Evolutionary conservation across 306 rosid genomes (phyloP).

Genomic region (Ochetophila trinervis): DNA sequence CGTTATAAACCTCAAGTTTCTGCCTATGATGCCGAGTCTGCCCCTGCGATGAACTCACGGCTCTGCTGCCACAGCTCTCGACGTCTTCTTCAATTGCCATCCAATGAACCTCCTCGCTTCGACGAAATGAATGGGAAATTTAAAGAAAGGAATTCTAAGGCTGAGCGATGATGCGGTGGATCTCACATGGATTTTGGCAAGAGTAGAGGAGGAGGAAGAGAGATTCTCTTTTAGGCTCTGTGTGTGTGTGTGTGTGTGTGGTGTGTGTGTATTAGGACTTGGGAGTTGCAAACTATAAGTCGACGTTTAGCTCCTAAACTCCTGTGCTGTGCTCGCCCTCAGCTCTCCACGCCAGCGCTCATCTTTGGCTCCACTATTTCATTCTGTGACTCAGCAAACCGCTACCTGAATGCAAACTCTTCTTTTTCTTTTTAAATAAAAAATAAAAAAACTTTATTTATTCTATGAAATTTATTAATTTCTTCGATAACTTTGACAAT

Average conservation of each 20-base stretch:
- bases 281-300: too few species aligned
- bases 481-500: too few species aligned
- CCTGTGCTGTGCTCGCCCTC: too few species aligned
- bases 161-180: background rate
- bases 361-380: too few species aligned
- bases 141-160: background rate
- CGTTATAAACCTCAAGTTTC: conserved; percentile 80
- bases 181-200: background rate
- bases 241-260: background rate
- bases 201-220: background rate
- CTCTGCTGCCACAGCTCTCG: conserved; percentile 91
- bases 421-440: too few species aligned
- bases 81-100: conserved; percentile 83
- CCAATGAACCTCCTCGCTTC: background rate
- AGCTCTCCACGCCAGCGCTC: too few species aligned
- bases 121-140: background rate
- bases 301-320: too few species aligned
- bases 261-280: too few species aligned
- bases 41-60: conserved; percentile 49
- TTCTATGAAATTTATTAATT: too few species aligned
- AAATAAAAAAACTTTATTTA: too few species aligned
- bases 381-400: too few species aligned
- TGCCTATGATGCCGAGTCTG: conserved; percentile 60
- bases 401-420: too few species aligned
- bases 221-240: background rate